Base-by-base conservation (phyloP, 306 rosid species). In the Lagenaria siceraria region DNA sequence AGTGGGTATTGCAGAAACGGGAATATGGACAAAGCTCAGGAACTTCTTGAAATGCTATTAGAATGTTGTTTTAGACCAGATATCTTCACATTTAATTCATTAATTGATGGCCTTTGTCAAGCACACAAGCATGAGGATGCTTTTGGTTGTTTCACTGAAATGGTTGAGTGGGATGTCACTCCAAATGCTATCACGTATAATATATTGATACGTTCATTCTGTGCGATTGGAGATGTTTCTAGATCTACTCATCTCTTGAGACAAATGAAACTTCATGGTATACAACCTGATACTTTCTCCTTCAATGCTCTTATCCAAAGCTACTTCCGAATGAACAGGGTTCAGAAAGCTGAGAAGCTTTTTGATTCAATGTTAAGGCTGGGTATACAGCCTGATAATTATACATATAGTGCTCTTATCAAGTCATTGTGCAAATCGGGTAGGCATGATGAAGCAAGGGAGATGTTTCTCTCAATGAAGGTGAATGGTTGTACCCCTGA, bases 81-180 rank as follows among this genome's bases (percentile, higher is more conserved):
- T 85, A 75, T 87, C 46, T 87, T 91, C 87, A 91, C 96, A 64
- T 94, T 91, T 81, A 77, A 90, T 82, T 86, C 91, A 72, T 77
- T 94, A 81, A 89, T 94, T 82, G 89, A 88, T 65, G 94, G 97
- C 27, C 91, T 91, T 24, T 93, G 97, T 78, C 88, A 88, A 46
- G 84, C 61, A 25, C 81, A 83, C 52, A 84, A 43, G 85, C 81
- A 78, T 5, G 87, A 85, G 25, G 88, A 85, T 75, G 96, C 97
- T 84, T 87, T 91, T 78, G 82, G 83, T 75, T 94, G 96, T 84
- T 90, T 94, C 78, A 62, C 66, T 15, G 98, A 94, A 87, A 94
- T 94, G 96, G 71, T 83, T 60, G 85, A 86, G 85, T 94, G 97
- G 97, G 87, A 86, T 43, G 73, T 91, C 78, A 77, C 56, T 73